phyloP scores from a whole-genome alignment of 202 grass and related monocot genomes.

The Zoysia matrella region DNA sequence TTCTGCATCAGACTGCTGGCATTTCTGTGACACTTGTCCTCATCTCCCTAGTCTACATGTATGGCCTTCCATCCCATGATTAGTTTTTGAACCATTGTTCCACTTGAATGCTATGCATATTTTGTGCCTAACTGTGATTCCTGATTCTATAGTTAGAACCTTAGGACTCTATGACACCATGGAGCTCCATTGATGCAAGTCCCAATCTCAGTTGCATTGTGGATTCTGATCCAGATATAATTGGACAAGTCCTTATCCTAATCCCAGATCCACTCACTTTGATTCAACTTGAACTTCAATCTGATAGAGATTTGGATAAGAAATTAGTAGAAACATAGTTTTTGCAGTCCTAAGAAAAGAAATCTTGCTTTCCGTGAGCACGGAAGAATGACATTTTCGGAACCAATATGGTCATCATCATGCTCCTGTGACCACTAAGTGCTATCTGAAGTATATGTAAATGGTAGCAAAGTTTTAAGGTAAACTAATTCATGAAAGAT shows the following conservation, averaged over 20 bases:
- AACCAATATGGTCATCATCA: neutral
- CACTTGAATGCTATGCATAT: slow-evolving; percentile 7
- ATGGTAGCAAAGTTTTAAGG: neutral
- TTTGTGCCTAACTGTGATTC: neutral
- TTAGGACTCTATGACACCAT: neutral
- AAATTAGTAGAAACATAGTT: neutral
- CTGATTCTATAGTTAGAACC: neutral
- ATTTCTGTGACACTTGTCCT: neutral
- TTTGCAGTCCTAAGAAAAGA: neutral
- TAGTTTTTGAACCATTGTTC: slow-evolving; percentile 13
- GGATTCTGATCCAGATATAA: neutral
- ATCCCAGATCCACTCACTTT: neutral
- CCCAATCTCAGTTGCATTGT: neutral
- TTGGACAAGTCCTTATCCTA: neutral
- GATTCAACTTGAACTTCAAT: neutral
- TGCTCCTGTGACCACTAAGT: neutral
- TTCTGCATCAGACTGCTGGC: neutral
- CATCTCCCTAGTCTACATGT: neutral
- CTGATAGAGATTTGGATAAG: neutral
- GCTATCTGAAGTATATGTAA: neutral
- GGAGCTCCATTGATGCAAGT: neutral
- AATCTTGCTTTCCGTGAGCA: neutral
- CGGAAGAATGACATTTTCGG: too few species aligned
- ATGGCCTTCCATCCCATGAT: neutral
- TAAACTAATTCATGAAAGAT: neutral